Evolutionary conservation across 176 grass and related monocot species (phyloP), one percentile per base, ranked within the genome.

Genomic region (Lolium perenne): DNA sequence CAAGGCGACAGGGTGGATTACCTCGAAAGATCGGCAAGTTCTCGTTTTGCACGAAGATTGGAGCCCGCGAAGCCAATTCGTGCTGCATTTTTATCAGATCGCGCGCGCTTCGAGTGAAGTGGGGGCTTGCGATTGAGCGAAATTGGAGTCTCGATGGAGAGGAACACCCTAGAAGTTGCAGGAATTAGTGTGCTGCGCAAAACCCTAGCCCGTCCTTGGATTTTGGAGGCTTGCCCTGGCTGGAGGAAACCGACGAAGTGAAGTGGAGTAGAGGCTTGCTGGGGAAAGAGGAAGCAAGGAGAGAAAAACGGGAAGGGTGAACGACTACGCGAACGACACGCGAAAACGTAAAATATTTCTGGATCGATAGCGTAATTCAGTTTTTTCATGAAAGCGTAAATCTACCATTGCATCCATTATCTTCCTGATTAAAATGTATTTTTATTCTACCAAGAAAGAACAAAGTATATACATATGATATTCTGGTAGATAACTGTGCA

Each of bases 21-120:
- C 82, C 82, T 59, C 82, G 69, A 20, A 83, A 83, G 4, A 70
- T 59, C 15, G 53, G 76, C 47, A 81, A 35, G 47, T 82, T 75
- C 71, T 87, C 79, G 16, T 14, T 82, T 67, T 76, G 58, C 71
- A 82, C 32, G 71, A 76, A 17, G 60, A 67, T 25, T 11, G 79
- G 80, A 82, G 49, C 71, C 71, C 76, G 13, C 10, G 49, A 54
- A 23, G 18, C 58, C 51, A 60, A 70, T 69, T 49, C 22, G 26
- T 56, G 8, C 60, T 67, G 83, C 43, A 49, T 63, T 80, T 40
- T 46, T 47, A 26, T 5, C 57, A 40, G 81, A 82, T 71, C 49
- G 35, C 14, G 12, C 76, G 17, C 1, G 73, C 22, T 64, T 57
- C 13, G 57, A 79, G 76, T 29, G 61, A 64, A 64, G 61, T 32